Percentiles rank a stretch among this genome's conserved stretches.
Conservation (phyloP, 371 early-diverging fungal species). For the Mucor ambiguus region DNA sequence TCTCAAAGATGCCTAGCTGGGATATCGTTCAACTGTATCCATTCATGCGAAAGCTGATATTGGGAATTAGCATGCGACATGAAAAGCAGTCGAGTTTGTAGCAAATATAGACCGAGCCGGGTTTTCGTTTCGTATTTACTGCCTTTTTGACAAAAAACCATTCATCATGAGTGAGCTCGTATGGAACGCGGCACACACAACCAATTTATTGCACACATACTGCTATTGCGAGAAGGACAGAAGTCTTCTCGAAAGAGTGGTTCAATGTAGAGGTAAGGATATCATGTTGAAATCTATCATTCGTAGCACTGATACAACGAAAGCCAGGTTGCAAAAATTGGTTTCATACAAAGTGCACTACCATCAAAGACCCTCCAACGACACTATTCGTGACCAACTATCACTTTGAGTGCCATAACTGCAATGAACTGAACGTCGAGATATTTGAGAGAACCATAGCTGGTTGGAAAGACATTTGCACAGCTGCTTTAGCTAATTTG, state of each 20-base stretch:
- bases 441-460: constrained; percentile 66
- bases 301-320: too few species aligned
- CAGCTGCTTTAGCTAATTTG: constrained; percentile 68
- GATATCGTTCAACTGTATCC: too few species aligned
- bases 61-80: background rate
- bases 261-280: constrained; percentile 63
- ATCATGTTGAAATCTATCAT: background rate
- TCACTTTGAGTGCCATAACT: constrained; percentile 56
- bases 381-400: constrained; percentile 71
- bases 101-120: background rate
- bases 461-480: constrained; percentile 74
- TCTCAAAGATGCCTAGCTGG: too few species aligned
- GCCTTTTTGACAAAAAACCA: background rate
- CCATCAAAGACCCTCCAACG: constrained; percentile 50
- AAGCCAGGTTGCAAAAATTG: constrained; percentile 62
- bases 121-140: background rate
- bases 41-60: too few species aligned
- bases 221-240: constrained; percentile 73
- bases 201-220: constrained; percentile 62
- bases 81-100: background rate
- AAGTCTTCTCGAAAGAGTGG: constrained; percentile 54
- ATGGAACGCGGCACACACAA: constrained; percentile 69
- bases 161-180: constrained; percentile 19
- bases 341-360: constrained; percentile 69
- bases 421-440: constrained; percentile 43